Base-by-base conservation (phyloP, 2,329 filamentous ascomycete genomes). In the Didymella pinodella region DNA sequence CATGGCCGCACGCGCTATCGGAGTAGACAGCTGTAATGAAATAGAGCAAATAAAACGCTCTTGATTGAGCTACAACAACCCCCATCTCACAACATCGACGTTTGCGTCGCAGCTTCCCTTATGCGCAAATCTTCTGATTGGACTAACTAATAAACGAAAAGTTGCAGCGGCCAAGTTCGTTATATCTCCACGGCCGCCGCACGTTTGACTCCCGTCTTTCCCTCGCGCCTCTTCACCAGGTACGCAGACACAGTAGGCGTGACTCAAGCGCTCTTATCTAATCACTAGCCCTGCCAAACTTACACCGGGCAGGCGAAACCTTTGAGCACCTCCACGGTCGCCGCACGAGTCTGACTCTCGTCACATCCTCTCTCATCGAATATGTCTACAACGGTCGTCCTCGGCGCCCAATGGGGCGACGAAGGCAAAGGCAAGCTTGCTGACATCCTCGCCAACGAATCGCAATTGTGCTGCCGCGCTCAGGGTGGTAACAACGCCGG, bases 391-490 rank as follows among this genome's bases (percentile, higher is more conserved):
- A 86, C 84, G 45, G 82, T 86, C 59, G 83, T 86, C 65, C 80
- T 87, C 65, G 85, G 85, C 59, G 80, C 83, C 69, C 85, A 87
- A 77, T 88, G 84, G 82, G 86, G 85, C 77, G 81, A 85, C 73
- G 83, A 85, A 77, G 82, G 75, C 67, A 85, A 86, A 74, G 85
- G 85, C 63, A 87, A 87, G 73, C 83, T 87, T 63, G 84, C 85
- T 70, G 85, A 85, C 66, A 83, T 84, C 64, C 81, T 85, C 62
- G 81, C 80, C 71, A 78, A 81, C 57, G 78, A 81, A 62, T 80
- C 82, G 44, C 79, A 84, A 65, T 76, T 87, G 65, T 87, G 84
- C 78, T 85, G 84, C 67, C 81, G 85, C 65, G 84, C 84, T 54
- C 82, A 84, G 65, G 85, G 85, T 54, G 86, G 86, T 50, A 86